A percentile compares a stretch with the other conserved stretches of the same genome.
Conservation (phyloP, 257 asterid species). For the Thymus quinquecostatus region DNA sequence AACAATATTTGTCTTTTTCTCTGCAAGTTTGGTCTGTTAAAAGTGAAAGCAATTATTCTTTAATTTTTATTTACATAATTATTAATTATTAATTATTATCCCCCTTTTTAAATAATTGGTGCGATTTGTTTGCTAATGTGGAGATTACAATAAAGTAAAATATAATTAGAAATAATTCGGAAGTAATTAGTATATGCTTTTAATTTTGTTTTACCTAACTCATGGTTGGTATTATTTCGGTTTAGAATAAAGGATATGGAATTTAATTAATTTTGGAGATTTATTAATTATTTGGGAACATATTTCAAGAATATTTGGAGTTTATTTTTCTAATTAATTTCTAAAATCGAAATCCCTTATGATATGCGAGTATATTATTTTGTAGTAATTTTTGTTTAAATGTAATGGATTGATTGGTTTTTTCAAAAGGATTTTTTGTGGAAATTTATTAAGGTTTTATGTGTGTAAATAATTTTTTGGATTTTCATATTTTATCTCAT, state of each 20-base stretch:
- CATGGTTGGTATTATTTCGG: conserved; percentile 22
- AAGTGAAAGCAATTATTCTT: conserved; percentile 34
- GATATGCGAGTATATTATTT: conserved; percentile 29
- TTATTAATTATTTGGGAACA: conserved; percentile 23
- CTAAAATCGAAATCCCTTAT: conserved; percentile 10
- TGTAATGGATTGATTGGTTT: conserved; percentile 13
- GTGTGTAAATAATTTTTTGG: not conserved
- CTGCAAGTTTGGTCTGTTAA: conserved; percentile 42
- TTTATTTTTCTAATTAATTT: not conserved
- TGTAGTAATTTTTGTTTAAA: conserved; percentile 20
- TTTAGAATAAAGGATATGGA: conserved; percentile 10
- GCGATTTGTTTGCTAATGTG: conserved; percentile 44
- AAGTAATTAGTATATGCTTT: not conserved
- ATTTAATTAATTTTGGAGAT: conserved; percentile 28
- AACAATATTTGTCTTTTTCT: conserved; percentile 43
- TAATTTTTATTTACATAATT: conserved; percentile 23
- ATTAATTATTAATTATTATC: not conserved
- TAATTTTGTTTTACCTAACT: conserved; percentile 30
- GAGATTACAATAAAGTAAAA: conserved; percentile 35
- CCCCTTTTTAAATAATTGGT: conserved; percentile 11
- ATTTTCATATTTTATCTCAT: not conserved
- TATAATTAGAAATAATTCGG: conserved; percentile 21
- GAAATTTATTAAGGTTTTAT: conserved; percentile 12
- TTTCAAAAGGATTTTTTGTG: not conserved
- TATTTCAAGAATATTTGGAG: not conserved